A percentile compares a stretch with the other conserved stretches of the same genome.
Evolutionary conservation across 2,329 filamentous ascomycete genomes (phyloP).

Genomic region (Aspergillus flavus): DNA sequence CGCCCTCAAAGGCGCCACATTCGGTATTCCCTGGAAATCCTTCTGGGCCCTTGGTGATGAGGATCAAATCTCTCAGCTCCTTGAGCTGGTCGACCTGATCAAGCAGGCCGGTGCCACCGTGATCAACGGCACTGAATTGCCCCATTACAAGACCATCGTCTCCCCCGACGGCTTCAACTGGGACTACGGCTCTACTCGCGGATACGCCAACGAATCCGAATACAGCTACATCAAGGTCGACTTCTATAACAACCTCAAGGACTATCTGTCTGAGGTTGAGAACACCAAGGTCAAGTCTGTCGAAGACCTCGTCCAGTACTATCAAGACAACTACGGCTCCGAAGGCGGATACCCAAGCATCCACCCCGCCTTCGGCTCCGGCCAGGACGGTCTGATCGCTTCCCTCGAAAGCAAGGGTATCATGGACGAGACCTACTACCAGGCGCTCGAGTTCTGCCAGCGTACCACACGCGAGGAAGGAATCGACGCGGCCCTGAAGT

Average conservation of each 20-base stretch:
- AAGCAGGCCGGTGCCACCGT: slow-evolving; percentile 65
- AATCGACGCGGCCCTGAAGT: slow-evolving; percentile 67
- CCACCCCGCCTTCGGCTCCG: slow-evolving; percentile 66
- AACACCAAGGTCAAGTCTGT: slow-evolving; percentile 64
- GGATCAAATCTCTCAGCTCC: slow-evolving; percentile 59
- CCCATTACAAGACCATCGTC: slow-evolving; percentile 63
- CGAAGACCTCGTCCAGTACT: slow-evolving; percentile 67
- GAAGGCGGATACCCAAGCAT: slow-evolving; percentile 67
- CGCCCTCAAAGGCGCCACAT: slow-evolving; percentile 62
- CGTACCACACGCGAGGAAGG: slow-evolving; percentile 63
- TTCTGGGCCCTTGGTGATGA: slow-evolving; percentile 67
- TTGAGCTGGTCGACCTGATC: slow-evolving; percentile 57
- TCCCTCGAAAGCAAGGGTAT: slow-evolving; percentile 63
- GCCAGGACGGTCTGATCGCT: slow-evolving; percentile 71
- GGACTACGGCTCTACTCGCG: slow-evolving; percentile 65
- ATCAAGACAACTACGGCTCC: slow-evolving; percentile 63
- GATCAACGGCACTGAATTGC: slow-evolving; percentile 70
- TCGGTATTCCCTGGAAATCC: slow-evolving; percentile 71
- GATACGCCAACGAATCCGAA: slow-evolving; percentile 71
- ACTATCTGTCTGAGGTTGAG: slow-evolving; percentile 63
- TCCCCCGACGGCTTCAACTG: slow-evolving; percentile 73
- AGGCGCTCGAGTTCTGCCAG: slow-evolving; percentile 65
- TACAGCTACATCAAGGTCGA: slow-evolving; percentile 71
- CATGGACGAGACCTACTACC: slow-evolving; percentile 66
- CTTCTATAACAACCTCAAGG: slow-evolving; percentile 63